phyloP scores from a whole-genome alignment of 805 yeast genomes.

The Ogataea ramenticola region DNA sequence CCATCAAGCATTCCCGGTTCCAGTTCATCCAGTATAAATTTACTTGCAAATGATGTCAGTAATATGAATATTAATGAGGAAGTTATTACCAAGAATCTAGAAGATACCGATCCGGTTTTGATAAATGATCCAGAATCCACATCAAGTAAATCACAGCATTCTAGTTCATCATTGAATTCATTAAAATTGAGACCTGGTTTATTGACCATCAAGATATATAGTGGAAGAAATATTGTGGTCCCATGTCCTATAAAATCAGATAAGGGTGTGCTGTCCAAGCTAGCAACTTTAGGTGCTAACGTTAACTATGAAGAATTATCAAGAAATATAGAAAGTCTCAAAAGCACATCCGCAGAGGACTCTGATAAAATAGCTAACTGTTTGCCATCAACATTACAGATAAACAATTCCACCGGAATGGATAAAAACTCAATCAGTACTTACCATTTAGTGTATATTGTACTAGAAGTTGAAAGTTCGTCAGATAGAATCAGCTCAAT shows the following conservation, averaged over 20 bases:
- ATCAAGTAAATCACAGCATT: neutral
- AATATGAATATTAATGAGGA: constrained; percentile 3
- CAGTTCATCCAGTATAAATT: neutral
- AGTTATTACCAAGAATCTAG: constrained; percentile 20
- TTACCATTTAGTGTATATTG: constrained; percentile 59
- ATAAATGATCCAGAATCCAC: constrained; percentile 12
- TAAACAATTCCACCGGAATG: constrained; percentile 36
- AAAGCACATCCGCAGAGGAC: constrained; percentile 22
- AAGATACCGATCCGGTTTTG: constrained; percentile 26
- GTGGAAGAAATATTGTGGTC: constrained; percentile 56
- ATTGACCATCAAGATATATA: constrained; percentile 69
- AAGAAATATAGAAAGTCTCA: constrained; percentile 26
- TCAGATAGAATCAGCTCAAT: constrained; percentile 84
- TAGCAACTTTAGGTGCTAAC: constrained; percentile 50
- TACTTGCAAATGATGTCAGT: constrained; percentile 1
- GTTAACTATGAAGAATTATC: constrained; percentile 24
- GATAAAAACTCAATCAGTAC: constrained; percentile 35
- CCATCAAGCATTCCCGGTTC: neutral
- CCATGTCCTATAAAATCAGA: constrained; percentile 67
- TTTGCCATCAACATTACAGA: constrained; percentile 37
- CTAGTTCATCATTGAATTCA: neutral
- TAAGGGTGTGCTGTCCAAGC: constrained; percentile 54
- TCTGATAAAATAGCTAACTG: constrained; percentile 21
- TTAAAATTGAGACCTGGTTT: constrained; percentile 50
- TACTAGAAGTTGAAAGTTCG: constrained; percentile 91